A percentile compares a stretch with the other conserved stretches of the same genome.
Evolutionary conservation across 495 filamentous ascomycete species (phyloP).

Genomic region (Annulohypoxylon moriforme): DNA sequence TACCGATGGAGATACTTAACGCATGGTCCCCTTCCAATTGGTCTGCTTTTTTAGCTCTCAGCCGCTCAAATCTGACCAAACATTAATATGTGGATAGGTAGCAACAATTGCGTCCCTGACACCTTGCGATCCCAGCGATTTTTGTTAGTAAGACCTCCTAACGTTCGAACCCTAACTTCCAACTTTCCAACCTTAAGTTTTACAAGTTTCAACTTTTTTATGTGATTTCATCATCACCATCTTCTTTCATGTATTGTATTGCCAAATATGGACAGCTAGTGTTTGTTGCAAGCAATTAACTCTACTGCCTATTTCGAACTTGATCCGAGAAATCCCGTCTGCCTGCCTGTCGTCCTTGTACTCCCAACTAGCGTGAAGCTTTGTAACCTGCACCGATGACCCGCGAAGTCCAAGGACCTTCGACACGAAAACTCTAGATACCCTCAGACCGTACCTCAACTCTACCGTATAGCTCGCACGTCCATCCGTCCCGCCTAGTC

Average conservation of each 20-base stretch:
- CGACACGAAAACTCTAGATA: slow-evolving; percentile 5
- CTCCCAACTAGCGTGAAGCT: slow-evolving; percentile 3
- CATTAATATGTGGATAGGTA: slow-evolving; percentile 21
- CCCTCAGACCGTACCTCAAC: background rate
- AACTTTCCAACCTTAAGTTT: slow-evolving; percentile 5
- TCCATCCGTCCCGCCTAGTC: no score
- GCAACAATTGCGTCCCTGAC: slow-evolving; percentile 22
- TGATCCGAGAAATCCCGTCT: slow-evolving; percentile 7
- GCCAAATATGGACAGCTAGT: slow-evolving; percentile 33
- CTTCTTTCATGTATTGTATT: background rate
- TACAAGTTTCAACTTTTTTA: background rate
- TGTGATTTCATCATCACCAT: background rate
- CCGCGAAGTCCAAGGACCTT: background rate
- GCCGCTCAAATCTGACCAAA: slow-evolving; percentile 19
- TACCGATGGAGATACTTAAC: slow-evolving; percentile 3
- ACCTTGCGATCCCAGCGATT: slow-evolving; percentile 1
- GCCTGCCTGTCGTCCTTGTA: background rate
- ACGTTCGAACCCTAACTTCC: background rate
- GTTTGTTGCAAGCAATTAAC: slow-evolving; percentile 8
- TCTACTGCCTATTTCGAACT: slow-evolving; percentile 3
- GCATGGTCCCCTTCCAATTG: slow-evolving; percentile 29
- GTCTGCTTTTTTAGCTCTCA: slow-evolving; percentile 27
- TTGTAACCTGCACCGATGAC: background rate
- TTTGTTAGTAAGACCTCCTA: background rate
- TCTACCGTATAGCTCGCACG: no score